phyloP scores from a whole-genome alignment of 2,329 filamentous ascomycete species.

The Pseudogymnoascus sp. region DNA sequence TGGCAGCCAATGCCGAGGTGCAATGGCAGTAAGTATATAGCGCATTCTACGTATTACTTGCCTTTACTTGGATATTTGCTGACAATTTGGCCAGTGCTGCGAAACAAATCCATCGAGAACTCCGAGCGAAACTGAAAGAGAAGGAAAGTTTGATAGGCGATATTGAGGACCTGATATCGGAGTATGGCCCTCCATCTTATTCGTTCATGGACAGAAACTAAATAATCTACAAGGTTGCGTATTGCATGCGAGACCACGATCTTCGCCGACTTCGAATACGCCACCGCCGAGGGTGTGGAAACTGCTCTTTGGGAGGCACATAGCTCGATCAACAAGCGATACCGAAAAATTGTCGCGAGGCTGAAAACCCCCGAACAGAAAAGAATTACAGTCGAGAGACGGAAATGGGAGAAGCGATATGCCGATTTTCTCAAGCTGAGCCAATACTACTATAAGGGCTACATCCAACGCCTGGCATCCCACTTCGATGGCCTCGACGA shows the following conservation, averaged over 20 bases:
- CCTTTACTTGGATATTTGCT: not conserved
- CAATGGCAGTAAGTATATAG: conserved; percentile 41
- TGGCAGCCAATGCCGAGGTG: conserved; percentile 34
- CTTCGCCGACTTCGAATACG: conserved; percentile 62
- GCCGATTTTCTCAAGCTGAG: conserved; percentile 78
- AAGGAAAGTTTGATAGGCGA: conserved; percentile 41
- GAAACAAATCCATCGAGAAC: conserved; percentile 39
- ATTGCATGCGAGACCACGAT: conserved; percentile 63
- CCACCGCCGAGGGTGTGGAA: conserved; percentile 57
- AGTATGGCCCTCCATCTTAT: conserved; percentile 20
- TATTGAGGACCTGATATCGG: conserved; percentile 32
- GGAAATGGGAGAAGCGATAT: conserved; percentile 77
- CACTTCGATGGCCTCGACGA: conserved; percentile 37
- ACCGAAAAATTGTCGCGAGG: conserved; percentile 59
- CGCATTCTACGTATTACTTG: not conserved
- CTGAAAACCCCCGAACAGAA: conserved; percentile 37
- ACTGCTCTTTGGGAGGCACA: conserved; percentile 71
- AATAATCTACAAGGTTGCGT: conserved; percentile 22
- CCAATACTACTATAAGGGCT: conserved; percentile 81
- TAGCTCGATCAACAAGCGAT: conserved; percentile 67
- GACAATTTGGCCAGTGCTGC: conserved; percentile 28
- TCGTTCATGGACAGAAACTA: not conserved
- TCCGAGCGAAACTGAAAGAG: conserved; percentile 40
- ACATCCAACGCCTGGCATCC: conserved; percentile 67
- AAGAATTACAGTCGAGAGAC: conserved; percentile 52